phyloP scores from a whole-genome alignment of 108 stramenopile species.

The Mediolabrus comicus region DNA sequence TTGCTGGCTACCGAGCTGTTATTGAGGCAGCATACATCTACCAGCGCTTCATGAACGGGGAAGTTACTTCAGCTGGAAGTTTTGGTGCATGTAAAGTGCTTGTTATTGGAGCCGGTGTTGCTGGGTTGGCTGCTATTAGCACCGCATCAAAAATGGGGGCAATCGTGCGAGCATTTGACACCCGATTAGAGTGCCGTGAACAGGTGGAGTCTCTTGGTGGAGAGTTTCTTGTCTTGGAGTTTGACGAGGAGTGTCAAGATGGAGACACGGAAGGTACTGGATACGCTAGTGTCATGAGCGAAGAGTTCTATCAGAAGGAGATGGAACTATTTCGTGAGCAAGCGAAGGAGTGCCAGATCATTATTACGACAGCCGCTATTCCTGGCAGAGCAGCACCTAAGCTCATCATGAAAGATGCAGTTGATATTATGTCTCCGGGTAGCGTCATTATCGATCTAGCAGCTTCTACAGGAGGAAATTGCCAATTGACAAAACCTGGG shows the following conservation, averaged over 20 bases:
- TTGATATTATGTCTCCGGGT: conserved; percentile 74
- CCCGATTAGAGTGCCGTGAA: conserved; percentile 82
- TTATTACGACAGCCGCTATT: conserved; percentile 91
- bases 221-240: conserved; percentile 70
- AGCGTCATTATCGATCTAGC: conserved; percentile 90
- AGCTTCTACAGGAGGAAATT: conserved; percentile 87
- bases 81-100: conserved; percentile 84
- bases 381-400: conserved; percentile 83
- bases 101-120: conserved; percentile 90
- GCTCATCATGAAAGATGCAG: conserved; percentile 83
- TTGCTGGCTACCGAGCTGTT: conserved; percentile 91
- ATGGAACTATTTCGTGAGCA: conserved; percentile 77
- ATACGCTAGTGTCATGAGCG: conserved; percentile 92
- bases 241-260: conserved; percentile 60
- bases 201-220: conserved; percentile 89
- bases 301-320: conserved; percentile 68
- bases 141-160: conserved; percentile 89
- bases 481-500: conserved; percentile 71
- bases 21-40: conserved; percentile 81
- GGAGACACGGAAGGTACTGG: conserved; percentile 48
- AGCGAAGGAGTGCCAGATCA: conserved; percentile 69
- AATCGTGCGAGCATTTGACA: conserved; percentile 86
- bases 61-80: conserved; percentile 88
- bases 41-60: conserved; percentile 82
- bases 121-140: conserved; percentile 87